phyloP scores from a whole-genome alignment of 257 asterid genomes.

The Thymus quinquecostatus region DNA sequence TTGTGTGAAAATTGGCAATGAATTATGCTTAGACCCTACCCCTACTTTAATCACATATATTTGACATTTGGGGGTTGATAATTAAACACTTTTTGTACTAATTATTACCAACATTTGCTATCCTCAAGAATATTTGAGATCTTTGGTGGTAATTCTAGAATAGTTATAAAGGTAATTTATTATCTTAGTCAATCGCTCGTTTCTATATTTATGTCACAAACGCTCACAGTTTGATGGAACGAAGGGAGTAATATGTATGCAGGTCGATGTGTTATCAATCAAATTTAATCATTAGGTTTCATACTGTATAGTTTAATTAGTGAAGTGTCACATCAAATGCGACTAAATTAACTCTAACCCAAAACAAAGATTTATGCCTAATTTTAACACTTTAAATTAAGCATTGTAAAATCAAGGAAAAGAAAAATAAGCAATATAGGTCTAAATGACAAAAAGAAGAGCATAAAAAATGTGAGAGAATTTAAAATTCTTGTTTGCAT shows the following conservation, averaged over 20 bases:
- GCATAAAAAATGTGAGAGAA: not conserved
- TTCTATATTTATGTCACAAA: too few species aligned
- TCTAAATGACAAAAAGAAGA: not conserved
- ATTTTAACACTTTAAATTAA: too few species aligned
- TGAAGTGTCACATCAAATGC: not conserved
- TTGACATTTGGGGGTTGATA: too few species aligned
- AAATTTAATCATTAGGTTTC: not conserved
- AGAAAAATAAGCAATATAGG: not conserved
- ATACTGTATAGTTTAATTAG: not conserved
- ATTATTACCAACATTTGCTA: not conserved
- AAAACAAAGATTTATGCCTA: too few species aligned
- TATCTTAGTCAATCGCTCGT: too few species aligned
- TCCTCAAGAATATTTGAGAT: conserved; percentile 22
- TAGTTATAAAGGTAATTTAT: not conserved
- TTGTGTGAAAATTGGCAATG: too few species aligned
- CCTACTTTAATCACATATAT: too few species aligned
- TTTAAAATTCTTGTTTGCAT: not conserved
- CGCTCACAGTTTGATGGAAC: too few species aligned
- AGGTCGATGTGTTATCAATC: not conserved
- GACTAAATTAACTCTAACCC: not conserved
- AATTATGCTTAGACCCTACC: too few species aligned
- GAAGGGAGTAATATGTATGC: too few species aligned
- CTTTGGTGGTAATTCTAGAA: conserved; percentile 26
- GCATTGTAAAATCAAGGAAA: too few species aligned
- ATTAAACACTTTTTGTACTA: too few species aligned